Evolutionary conservation across 306 rosid genomes (phyloP), one percentile per base, ranked within the genome.

Genomic region (Cucumis melo): DNA sequence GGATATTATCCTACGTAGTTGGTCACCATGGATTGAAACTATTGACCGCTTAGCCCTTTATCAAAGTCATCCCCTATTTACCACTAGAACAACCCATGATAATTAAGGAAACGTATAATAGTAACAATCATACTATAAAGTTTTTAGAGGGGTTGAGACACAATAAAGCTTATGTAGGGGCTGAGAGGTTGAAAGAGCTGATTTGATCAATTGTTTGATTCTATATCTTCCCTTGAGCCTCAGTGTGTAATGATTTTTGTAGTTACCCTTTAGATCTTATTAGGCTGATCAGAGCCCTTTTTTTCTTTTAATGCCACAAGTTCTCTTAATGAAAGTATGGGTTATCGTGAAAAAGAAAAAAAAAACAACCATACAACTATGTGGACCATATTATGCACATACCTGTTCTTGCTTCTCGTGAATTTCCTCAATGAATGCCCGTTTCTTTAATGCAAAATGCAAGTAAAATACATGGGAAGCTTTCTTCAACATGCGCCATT

Each of bases 321-420:
- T 34, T 63, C 17, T 64, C 50, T 64, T 42, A 64, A 36, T 38
- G 7, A 64, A 64, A 11, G 27, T 5, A n/a, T 5, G 24, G 9
- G 5, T 17, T 36, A 4, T 11, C 48, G 6, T 19, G 2, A 19
- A 5, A 36, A 36, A 17, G 12, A 64, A 4, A 63, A 32, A 32
- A 55, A 55, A 55, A 8, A 9, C 17, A 42, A 38, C 46, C 14
- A 75, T 21, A 12, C 48, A 11, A 19, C 53, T 11, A 57, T 3
- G 19, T 21, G 48, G 72, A 46, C 51, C 66, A 51, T 70, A 17
- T 44, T 27, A 51, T 1, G 55, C 41, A 78, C 83, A 79, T 71
- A 92, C 99, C 98, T 95, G 99, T 73, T 95, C 99, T 81, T 95
- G 99, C 87, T 95, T 95, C 88, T 88, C 99, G 0, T 90, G 92